These are phyloP conservation scores for Coemansia sp. DNA, from an alignment of 192 early-diverging fungal species.

Conservation along the genomic window DNA sequence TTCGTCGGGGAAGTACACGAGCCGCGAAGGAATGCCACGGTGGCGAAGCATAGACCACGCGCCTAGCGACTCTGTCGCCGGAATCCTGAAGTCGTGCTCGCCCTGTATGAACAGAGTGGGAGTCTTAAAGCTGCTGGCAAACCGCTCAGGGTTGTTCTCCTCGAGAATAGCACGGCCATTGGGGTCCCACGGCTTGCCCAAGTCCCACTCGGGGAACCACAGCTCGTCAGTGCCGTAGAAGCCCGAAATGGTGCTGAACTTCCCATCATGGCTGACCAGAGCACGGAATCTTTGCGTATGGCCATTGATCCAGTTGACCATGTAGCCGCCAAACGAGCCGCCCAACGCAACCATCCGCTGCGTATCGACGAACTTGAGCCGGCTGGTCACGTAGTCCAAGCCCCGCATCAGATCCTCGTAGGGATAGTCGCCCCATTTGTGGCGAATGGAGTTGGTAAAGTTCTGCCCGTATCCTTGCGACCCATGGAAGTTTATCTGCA, in stretches of 20 bases:
- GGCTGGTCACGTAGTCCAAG: constrained; percentile 59
- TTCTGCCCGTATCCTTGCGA: constrained; percentile 76
- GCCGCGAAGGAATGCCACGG: constrained; percentile 61
- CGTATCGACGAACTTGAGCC: constrained; percentile 55
- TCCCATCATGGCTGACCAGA: constrained; percentile 74
- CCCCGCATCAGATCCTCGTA: constrained; percentile 74
- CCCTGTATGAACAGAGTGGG: constrained; percentile 80
- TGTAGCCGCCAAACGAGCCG: constrained; percentile 77
- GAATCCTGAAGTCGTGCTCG: constrained; percentile 64
- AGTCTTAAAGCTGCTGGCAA: constrained; percentile 67
- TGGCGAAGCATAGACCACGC: constrained; percentile 75
- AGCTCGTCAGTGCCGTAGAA: constrained; percentile 80
- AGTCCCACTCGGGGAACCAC: constrained; percentile 76
- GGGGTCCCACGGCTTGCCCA: constrained; percentile 63
- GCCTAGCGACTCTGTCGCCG: constrained; percentile 65
- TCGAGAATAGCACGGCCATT: constrained; percentile 57
- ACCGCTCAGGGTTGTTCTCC: constrained; percentile 61
- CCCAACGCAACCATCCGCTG: constrained; percentile 63
- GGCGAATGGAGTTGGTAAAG: constrained; percentile 67
- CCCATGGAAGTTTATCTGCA: constrained; percentile 74
- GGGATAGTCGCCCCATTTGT: constrained; percentile 74
- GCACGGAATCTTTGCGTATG: constrained; percentile 66
- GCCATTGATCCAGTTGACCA: constrained; percentile 85
- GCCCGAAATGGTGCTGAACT: constrained; percentile 60
- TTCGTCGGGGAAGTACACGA: constrained; percentile 79